Evolutionary conservation across 169 alveolate genomes (phyloP), one percentile per base, ranked within the genome.

Genomic region (Babesia bigemina): DNA sequence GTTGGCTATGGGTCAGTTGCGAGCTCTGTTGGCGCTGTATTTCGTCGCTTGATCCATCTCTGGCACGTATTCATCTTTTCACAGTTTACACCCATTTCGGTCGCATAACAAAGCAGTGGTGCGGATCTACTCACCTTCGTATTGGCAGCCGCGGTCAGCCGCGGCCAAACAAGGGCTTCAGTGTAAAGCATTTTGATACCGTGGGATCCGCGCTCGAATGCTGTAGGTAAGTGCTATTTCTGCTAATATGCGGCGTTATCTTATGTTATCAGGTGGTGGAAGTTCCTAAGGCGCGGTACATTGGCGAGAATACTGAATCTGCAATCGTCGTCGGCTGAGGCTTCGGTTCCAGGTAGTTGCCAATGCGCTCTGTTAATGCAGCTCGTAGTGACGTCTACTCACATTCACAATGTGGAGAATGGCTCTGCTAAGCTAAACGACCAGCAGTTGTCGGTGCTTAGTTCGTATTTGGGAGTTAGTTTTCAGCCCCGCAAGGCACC

Each of bases 51-150:
- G 39, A 2, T 33, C 6, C 39, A 33, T 33, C 39, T 33, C 39
- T 33, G 10, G 39, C 39, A 33, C 39, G 39, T 4, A 6, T 33
- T 33, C 39, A 33, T 33, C 39, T 33, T 33, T 33, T 33, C 39
- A 21, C 74, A 70, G 86, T 59, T 14, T 67, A 67, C 28, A 42
- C 74, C 24, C 58, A 52, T 13, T 53, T 60, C 48, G 69, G 70
- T 26, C 57, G 83, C 49, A 49, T 73, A 36, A 67, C 86, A 11
- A 83, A 75, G 82, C 90, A 83, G 72, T 83, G 90, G 90, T 83
- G 90, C 86, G 90, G 90, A 83, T 74, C 75, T 26, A 67, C 82
- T 56, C 90, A 83, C 39, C 48, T 83, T n/a, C 69, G 90, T 29
- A 63, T 83, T 22, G 90, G 90, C 48, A 59, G 90, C 28, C 78